Percentiles rank a stretch among this genome's conserved stretches.
Conservation (phyloP, 345 rosid species). For the Camelina laxa region DNA sequence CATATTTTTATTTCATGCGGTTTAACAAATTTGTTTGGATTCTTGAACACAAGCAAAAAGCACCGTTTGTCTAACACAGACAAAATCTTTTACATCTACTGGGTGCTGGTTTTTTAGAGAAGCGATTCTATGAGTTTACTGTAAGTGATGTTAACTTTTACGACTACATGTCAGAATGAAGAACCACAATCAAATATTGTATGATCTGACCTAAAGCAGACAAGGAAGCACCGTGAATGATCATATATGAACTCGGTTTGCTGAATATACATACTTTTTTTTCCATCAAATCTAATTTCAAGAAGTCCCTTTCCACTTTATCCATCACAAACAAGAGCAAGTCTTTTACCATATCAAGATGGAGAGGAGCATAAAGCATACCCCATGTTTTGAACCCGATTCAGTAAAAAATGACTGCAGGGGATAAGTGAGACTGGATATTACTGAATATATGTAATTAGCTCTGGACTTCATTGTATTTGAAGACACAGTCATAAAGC, state of each 20-base stretch:
- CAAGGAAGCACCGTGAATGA: not conserved
- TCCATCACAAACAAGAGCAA: not conserved
- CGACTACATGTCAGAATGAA: not conserved
- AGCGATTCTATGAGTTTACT: too few species aligned
- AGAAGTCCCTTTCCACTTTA: not conserved
- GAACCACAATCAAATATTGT: not conserved
- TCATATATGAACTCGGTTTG: not conserved
- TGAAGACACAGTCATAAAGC: conserved; percentile 92
- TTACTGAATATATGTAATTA: not conserved
- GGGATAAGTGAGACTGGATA: not conserved
- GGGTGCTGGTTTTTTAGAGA: too few species aligned
- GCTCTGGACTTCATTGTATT: conserved; percentile 64
- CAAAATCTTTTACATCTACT: too few species aligned
- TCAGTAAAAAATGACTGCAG: not conserved
- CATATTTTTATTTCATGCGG: too few species aligned
- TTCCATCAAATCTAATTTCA: not conserved
- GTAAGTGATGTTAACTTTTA: too few species aligned
- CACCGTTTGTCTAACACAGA: too few species aligned
- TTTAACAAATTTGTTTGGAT: too few species aligned
- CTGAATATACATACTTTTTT: not conserved
- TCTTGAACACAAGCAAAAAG: too few species aligned
- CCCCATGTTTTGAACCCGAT: not conserved
- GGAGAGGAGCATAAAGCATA: not conserved
- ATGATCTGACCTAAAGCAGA: not conserved
- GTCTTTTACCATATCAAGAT: not conserved